A percentile compares a stretch with the other conserved stretches of the same genome.
Conservation (phyloP, 176 grass and related monocot species). For the Aegilops tauschii region DNA sequence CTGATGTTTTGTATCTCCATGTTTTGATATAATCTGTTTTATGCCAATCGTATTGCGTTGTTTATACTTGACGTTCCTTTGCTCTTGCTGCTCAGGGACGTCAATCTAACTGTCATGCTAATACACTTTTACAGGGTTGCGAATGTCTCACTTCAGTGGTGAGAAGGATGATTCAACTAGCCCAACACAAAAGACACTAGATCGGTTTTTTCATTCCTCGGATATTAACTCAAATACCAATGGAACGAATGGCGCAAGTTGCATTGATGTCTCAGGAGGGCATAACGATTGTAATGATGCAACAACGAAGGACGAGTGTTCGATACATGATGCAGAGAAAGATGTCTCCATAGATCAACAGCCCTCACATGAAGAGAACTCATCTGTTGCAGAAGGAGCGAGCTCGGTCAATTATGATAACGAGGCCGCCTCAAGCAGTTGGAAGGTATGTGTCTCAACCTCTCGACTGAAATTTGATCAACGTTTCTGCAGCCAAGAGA, state of each 20-base stretch:
- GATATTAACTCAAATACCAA: constrained; percentile 19
- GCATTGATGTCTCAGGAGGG: background rate
- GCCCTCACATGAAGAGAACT: constrained; percentile 11
- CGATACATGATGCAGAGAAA: constrained; percentile 28
- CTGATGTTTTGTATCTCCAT: constrained; percentile 11
- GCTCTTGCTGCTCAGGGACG: background rate
- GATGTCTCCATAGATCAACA: constrained; percentile 23
- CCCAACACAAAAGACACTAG: constrained; percentile 71
- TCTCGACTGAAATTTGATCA: background rate
- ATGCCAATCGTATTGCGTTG: background rate
- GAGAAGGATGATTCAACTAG: constrained; percentile 51
- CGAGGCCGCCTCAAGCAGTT: background rate
- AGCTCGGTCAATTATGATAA: constrained; percentile 3
- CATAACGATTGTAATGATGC: background rate
- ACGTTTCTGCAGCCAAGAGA: background rate
- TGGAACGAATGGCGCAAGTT: background rate
- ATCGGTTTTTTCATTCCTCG: constrained; percentile 46
- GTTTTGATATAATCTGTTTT: background rate
- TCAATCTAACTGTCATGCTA: background rate
- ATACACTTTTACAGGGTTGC: constrained; percentile 51
- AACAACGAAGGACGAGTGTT: constrained; percentile 7
- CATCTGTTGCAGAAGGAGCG: constrained; percentile 39
- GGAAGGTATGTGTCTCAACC: constrained; percentile 19
- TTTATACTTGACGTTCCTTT: background rate
- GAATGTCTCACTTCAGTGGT: constrained; percentile 81